phyloP scores from a whole-genome alignment of 345 rosid genomes.

The Citrus australasica region DNA sequence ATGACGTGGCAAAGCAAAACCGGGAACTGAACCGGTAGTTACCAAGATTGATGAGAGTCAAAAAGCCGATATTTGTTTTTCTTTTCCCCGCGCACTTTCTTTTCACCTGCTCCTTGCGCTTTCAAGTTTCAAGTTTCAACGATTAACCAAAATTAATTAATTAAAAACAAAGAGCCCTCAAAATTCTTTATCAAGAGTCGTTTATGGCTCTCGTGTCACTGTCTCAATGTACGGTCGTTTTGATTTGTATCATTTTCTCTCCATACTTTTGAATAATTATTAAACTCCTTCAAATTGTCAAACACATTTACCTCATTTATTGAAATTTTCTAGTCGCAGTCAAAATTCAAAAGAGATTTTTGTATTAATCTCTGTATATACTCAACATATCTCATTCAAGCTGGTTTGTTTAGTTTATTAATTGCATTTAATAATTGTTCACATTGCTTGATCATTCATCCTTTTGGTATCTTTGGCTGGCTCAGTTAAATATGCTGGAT shows the following conservation, averaged over 20 bases:
- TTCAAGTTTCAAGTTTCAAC: not conserved
- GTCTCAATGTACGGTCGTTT: not conserved
- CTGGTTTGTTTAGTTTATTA: not conserved
- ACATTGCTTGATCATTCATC: not conserved
- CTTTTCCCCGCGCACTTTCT: not conserved
- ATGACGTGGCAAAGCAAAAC: not conserved
- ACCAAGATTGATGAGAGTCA: not conserved
- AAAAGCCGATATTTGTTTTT: not conserved
- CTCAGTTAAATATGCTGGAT: too few relatives aligned
- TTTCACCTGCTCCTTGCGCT: not conserved
- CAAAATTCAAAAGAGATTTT: not conserved
- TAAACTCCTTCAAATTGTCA: not conserved
- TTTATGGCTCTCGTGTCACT: not conserved
- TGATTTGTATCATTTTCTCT: not conserved
- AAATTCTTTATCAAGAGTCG: not conserved
- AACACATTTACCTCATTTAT: not conserved
- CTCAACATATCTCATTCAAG: not conserved
- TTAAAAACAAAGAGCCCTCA: not conserved
- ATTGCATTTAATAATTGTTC: not conserved
- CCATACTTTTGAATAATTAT: conserved; percentile 3
- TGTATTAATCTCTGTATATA: not conserved
- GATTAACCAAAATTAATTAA: not conserved
- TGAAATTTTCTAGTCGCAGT: not conserved
- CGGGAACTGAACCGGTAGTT: not conserved
- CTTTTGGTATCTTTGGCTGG: not conserved